Evolutionary conservation across 1,139 yeast genomes (phyloP), one percentile per base, ranked within the genome.

Genomic region (Lodderomyces margitis): DNA sequence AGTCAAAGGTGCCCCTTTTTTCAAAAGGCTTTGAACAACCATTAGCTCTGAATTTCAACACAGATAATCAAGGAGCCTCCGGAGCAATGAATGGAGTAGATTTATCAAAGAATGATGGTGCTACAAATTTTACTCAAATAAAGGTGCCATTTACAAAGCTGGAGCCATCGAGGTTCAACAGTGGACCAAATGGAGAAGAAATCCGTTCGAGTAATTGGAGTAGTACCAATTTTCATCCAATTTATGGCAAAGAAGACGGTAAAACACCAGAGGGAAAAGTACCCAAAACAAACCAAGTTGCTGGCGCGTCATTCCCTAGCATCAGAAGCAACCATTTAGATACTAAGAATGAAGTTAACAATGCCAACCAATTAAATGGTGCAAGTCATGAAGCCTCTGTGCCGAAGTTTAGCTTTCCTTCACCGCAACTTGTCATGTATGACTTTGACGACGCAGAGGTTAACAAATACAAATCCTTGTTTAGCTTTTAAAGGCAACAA

Each of bases 371-470:
- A 34, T 19, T n/a, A 12, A 28, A 28, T 8, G 32, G 32, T 8
- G 5, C 32, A 14, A 28, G 12, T 15, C 10, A 28, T 3, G 30
- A 27, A 16, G 17, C 17, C 10, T 9, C 32, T 19, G 10, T n/a
- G 32, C n/a, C 21, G 5, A 17, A 36, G 9, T 32, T 25, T 53
- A 54, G 45, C 23, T 64, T 70, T 35, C 74, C 74, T 1, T 58
- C 58, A 16, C 62, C 65, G 14, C 51, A 57, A 5, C 50, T 58
- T 5, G 41, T 58, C 11, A 36, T 41, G 7, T 64, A 55, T 16
- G 41, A 34, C 1, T 51, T 67, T 37, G 62, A 68, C 42, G 45
- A 47, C 14, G 46, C 46, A 3, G 59, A 62, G 49, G 70, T 68
- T 15, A 57, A 57, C 21, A 48, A 52, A 31, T 64, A 53, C 45